Evolutionary conservation across 805 yeast genomes (phyloP), one percentile per base, ranked within the genome.

Genomic region (Myxozyma sirexii): DNA sequence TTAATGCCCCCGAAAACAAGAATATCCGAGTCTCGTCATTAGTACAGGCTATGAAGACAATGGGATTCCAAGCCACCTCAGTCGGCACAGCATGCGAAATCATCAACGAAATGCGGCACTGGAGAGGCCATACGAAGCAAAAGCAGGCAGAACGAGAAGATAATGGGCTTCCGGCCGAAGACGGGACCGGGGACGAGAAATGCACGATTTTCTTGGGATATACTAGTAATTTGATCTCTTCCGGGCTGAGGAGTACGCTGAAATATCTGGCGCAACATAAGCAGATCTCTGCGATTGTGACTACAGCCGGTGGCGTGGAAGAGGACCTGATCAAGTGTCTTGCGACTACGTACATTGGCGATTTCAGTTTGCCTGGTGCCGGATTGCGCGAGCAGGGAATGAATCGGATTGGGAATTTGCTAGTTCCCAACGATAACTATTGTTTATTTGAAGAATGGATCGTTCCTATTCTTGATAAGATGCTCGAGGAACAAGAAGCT

Each of bases 401-500:
- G 87, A 94, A 94, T 79, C 86, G 99, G 76, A 94, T 96, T 70
- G 99, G 99, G 64, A 96, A 94, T 74, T 80, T 94, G 74, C 80
- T 94, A 68, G 98, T 94, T 54, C 99, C 99, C 57, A 94, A 94
- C 73, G 99, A 94, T 74, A 94, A 94, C 78, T 94, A 94, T 79
- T 93, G 98, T 79, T 85, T 84, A 72, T 94, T 94, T 72, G 99
- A 94, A 76, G 99, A 96, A 74, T 94, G 99, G 99, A 89, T 96
- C 67, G 96, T 94, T 35, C 99, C 99, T 37, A 82, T 94, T 57
- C 80, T 94, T 70, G 97, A 91, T 71, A 83, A 79, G 47, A 84
- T 92, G 84, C 80, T 92, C 57, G 88, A 87, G 68, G 99, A 94
- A 75, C 98, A 93, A 75, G 90, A 88, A 67, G 75, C 73, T 33